A percentile compares a stretch with the other conserved stretches of the same genome.
These are phyloP conservation scores for Biscogniauxia sp. DNA, from an alignment of 2,329 filamentous ascomycete species.

Conservation along the genomic window DNA sequence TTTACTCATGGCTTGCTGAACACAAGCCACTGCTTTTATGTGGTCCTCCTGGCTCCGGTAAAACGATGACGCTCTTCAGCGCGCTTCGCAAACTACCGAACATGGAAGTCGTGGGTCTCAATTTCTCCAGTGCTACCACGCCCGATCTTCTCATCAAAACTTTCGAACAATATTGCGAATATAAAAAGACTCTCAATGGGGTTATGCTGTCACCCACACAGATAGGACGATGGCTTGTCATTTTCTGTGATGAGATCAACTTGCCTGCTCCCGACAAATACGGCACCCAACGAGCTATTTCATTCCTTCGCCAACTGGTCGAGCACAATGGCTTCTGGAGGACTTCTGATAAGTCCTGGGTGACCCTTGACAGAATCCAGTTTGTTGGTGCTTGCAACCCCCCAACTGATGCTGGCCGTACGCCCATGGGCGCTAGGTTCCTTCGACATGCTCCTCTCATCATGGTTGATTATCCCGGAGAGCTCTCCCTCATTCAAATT, in stretches of 20 bases:
- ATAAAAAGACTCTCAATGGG: slow-evolving; percentile 96
- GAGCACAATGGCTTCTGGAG: slow-evolving; percentile 99
- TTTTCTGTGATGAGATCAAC: slow-evolving; percentile 99
- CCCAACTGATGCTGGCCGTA: slow-evolving; percentile 94
- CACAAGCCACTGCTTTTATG: slow-evolving; percentile 96
- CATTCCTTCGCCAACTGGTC: slow-evolving; percentile 93
- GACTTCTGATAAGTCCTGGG: slow-evolving; percentile 96
- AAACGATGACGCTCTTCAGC: slow-evolving; percentile 99
- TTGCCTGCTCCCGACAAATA: slow-evolving; percentile 97
- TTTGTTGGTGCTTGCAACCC: slow-evolving; percentile 99
- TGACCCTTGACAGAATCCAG: slow-evolving; percentile 94
- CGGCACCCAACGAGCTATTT: slow-evolving; percentile 94
- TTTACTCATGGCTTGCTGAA: slow-evolving; percentile 98
- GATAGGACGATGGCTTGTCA: slow-evolving; percentile 94
- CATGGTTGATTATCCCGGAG: slow-evolving; percentile 99
- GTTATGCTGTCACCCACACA: slow-evolving; percentile 94
- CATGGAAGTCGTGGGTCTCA: slow-evolving; percentile 98
- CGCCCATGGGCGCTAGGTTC: slow-evolving; percentile 89
- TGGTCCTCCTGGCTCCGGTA: slow-evolving; percentile 95
- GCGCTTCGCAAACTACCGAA: slow-evolving; percentile 94
- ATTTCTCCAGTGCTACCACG: slow-evolving; percentile 98
- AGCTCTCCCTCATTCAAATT: slow-evolving; percentile 91
- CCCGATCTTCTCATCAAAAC: slow-evolving; percentile 98
- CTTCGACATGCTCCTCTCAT: slow-evolving; percentile 95
- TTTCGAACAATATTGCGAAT: slow-evolving; percentile 99